A percentile compares a stretch with the other conserved stretches of the same genome.
These are phyloP conservation scores for Geotrichum reessii DNA, from an alignment of 1,139 yeast genomes.

Conservation along the genomic window DNA sequence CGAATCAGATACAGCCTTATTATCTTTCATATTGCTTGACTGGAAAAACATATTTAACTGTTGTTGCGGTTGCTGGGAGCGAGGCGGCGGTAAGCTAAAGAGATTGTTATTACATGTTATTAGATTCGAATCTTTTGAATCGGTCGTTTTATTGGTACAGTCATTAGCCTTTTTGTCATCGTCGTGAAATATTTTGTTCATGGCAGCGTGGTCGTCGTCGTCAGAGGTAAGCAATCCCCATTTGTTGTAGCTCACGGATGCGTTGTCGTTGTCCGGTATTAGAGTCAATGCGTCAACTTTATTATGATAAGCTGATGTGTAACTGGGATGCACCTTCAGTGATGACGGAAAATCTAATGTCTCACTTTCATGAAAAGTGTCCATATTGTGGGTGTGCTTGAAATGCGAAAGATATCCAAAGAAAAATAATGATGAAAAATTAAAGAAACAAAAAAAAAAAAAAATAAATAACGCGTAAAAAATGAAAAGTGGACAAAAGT, in stretches of 20 bases:
- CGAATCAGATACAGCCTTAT: neutral
- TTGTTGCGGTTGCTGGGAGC: neutral
- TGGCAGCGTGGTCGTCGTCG: neutral
- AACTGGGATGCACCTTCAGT: neutral
- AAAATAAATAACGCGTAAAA: neutral
- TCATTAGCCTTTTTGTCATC: neutral
- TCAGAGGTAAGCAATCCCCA: slow-evolving; percentile 16
- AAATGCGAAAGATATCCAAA: neutral
- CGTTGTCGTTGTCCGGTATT: neutral
- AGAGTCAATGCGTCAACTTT: neutral
- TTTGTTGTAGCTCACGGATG: neutral
- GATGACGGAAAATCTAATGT: neutral
- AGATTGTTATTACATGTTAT: neutral
- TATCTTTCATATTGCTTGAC: neutral
- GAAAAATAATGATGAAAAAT: neutral
- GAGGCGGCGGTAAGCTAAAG: neutral
- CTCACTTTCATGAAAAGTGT: neutral
- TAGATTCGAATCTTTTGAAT: neutral
- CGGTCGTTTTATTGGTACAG: neutral
- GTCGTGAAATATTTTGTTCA: neutral
- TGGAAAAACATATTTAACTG: neutral
- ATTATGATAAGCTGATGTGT: neutral
- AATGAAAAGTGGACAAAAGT: neutral
- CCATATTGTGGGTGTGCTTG: neutral
- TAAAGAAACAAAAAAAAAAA: neutral